These are phyloP conservation scores for Fibroporia radiculosa DNA, from an alignment of 768 basidiomycete species.

Conservation along the genomic window DNA sequence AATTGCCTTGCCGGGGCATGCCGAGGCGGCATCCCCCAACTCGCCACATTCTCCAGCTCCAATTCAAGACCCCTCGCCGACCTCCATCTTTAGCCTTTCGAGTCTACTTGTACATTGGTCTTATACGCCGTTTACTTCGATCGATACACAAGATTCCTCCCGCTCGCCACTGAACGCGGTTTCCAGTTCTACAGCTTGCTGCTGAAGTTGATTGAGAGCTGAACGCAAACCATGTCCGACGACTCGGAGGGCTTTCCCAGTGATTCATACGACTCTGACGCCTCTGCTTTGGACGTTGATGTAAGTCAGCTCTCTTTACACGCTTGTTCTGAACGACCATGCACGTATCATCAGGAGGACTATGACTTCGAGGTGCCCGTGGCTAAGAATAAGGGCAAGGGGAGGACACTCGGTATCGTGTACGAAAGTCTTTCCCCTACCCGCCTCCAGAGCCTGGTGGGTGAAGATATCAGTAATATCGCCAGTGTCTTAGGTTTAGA, in stretches of 20 bases:
- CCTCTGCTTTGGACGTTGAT: slow-evolving; percentile 10
- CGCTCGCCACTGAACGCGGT: no score
- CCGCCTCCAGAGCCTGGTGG: slow-evolving; percentile 17
- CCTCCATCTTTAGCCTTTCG: no score
- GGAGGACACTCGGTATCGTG: slow-evolving; percentile 14
- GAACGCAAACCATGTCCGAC: slow-evolving; percentile 22
- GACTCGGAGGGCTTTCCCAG: slow-evolving; percentile 19
- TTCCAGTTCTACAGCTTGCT: neutral
- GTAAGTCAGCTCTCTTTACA: slow-evolving; percentile 8
- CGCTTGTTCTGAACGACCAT: neutral
- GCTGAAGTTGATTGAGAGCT: no score
- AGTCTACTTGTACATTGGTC: no score
- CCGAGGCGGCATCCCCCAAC: no score
- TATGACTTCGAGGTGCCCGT: slow-evolving; percentile 15
- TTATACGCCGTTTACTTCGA: no score
- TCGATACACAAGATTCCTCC: no score
- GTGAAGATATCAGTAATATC: slow-evolving; percentile 20
- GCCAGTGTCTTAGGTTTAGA: slow-evolving; percentile 22
- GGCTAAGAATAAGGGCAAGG: slow-evolving; percentile 18
- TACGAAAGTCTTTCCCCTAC: slow-evolving; percentile 17
- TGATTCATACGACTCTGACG: slow-evolving; percentile 21
- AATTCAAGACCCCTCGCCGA: no score
- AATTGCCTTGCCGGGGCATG: no score
- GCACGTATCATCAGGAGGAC: slow-evolving; percentile 10
- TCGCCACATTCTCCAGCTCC: no score